Percentiles rank a stretch among this genome's conserved stretches.
Evolutionary conservation across 2,329 filamentous ascomycete genomes (phyloP).

Genomic region (Penicillium sp.): DNA sequence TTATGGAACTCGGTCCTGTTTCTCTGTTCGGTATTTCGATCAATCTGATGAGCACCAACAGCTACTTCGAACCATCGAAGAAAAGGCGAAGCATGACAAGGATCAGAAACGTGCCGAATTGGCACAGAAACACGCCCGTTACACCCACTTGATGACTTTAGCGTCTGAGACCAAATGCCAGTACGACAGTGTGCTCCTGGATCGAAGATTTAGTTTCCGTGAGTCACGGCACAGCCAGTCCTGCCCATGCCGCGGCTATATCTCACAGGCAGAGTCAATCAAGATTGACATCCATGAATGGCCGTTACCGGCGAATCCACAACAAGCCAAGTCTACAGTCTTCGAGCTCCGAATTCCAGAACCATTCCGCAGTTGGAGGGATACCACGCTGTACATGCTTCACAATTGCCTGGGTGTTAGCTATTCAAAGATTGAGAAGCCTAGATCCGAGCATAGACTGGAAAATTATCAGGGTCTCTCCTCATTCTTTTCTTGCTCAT

Average conservation of each 20-base stretch:
- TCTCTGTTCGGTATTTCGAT: constrained; percentile 47
- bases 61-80: constrained; percentile 35
- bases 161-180: not conserved
- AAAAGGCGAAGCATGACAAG: constrained; percentile 27
- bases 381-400: constrained; percentile 42
- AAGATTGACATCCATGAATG: constrained; percentile 50
- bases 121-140: constrained; percentile 20
- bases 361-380: constrained; percentile 45
- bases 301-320: constrained; percentile 42
- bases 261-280: constrained; percentile 32
- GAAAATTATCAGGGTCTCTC: constrained; percentile 14
- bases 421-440: constrained; percentile 5
- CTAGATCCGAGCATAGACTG: constrained; percentile 2
- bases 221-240: constrained; percentile 5
- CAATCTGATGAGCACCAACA: constrained; percentile 39
- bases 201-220: not conserved
- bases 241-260: constrained; percentile 37
- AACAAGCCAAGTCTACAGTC: constrained; percentile 40
- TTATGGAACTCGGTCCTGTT: constrained; percentile 34
- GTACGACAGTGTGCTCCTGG: not conserved
- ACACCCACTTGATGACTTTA: constrained; percentile 22
- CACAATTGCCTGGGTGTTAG: constrained; percentile 31
- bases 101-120: constrained; percentile 21
- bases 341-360: constrained; percentile 49
- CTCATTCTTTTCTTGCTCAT: constrained; percentile 2